phyloP scores from a whole-genome alignment of 2,329 filamentous ascomycete species.

The Bipolaris oryzae region DNA sequence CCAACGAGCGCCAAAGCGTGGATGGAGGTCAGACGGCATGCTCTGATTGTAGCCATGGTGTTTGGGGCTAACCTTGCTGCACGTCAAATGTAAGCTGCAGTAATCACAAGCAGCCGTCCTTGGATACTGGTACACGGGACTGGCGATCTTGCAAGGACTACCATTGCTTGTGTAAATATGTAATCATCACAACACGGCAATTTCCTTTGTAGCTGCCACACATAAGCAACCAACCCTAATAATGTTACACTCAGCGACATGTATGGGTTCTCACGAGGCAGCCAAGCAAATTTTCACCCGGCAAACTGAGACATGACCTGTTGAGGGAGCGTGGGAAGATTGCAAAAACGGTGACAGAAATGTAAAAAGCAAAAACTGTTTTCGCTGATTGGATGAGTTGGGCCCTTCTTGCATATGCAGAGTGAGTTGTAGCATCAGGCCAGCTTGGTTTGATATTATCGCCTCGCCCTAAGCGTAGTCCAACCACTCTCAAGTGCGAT shows the following conservation, averaged over 20 bases:
- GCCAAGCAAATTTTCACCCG: conserved; percentile 4
- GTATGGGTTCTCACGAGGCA: background rate
- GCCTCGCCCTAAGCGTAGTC: conserved; percentile 9
- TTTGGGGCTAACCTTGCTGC: conserved; percentile 16
- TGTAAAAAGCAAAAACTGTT: conserved; percentile 22
- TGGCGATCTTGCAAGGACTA: conserved; percentile 6
- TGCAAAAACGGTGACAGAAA: conserved; percentile 5
- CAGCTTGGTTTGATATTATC: conserved; percentile 15
- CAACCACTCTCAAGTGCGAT: background rate
- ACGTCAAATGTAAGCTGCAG: conserved; percentile 36
- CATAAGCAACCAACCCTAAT: conserved; percentile 2
- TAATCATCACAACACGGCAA: conserved; percentile 2
- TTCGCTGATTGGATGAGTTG: conserved; percentile 4
- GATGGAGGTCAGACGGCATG: conserved; percentile 29
- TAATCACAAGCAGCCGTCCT: conserved; percentile 27
- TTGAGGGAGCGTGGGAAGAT: conserved; percentile 11
- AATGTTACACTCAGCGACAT: background rate
- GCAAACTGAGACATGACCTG: conserved; percentile 2
- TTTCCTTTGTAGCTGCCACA: conserved; percentile 2
- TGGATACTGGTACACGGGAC: conserved; percentile 26
- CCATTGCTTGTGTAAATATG: conserved; percentile 1
- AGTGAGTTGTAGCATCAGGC: conserved; percentile 14
- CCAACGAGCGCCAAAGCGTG: conserved; percentile 5
- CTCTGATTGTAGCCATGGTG: conserved; percentile 12
- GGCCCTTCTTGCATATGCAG: conserved; percentile 13